Conservation (phyloP, 2,329 filamentous ascomycete species). For the Torrubiellomyces zombiae region DNA sequence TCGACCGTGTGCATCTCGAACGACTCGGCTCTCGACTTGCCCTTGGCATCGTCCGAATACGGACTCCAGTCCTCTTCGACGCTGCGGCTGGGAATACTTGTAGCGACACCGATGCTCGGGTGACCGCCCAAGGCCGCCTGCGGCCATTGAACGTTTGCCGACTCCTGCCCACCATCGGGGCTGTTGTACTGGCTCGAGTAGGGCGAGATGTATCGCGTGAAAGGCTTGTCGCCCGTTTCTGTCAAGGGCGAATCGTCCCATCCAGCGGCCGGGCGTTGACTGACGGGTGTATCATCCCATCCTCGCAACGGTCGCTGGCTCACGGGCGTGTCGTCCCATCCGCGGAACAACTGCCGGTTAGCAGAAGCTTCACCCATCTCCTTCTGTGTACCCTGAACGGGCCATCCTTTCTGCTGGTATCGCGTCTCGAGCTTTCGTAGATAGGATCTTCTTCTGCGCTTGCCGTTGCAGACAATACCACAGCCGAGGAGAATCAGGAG, state of each 20-base stretch:
- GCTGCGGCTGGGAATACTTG: slow-evolving; percentile 1
- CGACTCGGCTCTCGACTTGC: slow-evolving; percentile 22
- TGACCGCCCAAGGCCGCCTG: slow-evolving; percentile 4
- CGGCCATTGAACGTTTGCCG: slow-evolving; percentile 20
- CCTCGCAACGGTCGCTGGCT: slow-evolving; percentile 34
- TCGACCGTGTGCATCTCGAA: slow-evolving; percentile 31
- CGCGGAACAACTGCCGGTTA: slow-evolving; percentile 10
- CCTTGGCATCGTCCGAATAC: slow-evolving; percentile 18
- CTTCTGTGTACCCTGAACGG: slow-evolving; percentile 12
- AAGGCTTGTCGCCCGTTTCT: slow-evolving; percentile 20
- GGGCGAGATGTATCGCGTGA: slow-evolving; percentile 37
- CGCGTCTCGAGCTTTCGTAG: slow-evolving; percentile 30
- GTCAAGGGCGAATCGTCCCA: slow-evolving; percentile 39
- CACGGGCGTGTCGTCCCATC: slow-evolving; percentile 28
- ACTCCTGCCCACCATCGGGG: slow-evolving; percentile 30
- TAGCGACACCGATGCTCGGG: slow-evolving; percentile 7
- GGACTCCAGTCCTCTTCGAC: not conserved
- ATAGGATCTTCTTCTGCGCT: slow-evolving; percentile 34
- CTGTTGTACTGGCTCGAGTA: slow-evolving; percentile 44
- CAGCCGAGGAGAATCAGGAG: slow-evolving; percentile 32
- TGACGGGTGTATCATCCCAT: slow-evolving; percentile 40
- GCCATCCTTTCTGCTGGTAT: slow-evolving; percentile 23
- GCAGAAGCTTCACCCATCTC: slow-evolving; percentile 13
- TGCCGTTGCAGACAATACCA: slow-evolving; percentile 38
- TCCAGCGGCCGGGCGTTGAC: slow-evolving; percentile 30